phyloP scores from a whole-genome alignment of 306 rosid species.

The Arachis stenosperma region DNA sequence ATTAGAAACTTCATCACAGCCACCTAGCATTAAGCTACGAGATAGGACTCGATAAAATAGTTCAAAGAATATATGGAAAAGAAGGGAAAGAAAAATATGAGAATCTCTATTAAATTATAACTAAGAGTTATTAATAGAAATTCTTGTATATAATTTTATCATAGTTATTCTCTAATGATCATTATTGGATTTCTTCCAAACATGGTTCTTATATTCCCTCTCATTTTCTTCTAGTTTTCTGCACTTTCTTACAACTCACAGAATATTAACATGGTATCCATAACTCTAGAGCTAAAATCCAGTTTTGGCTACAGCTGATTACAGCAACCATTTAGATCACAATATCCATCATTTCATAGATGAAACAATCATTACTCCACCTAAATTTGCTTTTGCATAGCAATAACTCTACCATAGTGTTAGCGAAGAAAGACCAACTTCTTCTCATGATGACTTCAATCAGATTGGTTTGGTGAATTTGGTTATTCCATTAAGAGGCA shows the following conservation, averaged over 20 bases:
- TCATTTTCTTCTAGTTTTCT: background rate
- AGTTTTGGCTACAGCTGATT: background rate
- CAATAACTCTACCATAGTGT: background rate
- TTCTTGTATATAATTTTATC: background rate
- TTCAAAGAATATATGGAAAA: conserved; percentile 20
- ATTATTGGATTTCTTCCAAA: background rate
- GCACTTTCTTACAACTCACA: background rate
- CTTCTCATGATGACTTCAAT: background rate
- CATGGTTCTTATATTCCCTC: background rate
- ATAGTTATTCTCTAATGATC: background rate
- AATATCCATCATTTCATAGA: background rate
- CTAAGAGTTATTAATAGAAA: background rate
- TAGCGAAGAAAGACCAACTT: background rate
- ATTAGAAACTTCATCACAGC: conserved; percentile 20
- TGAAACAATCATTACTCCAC: background rate
- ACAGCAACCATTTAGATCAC: background rate
- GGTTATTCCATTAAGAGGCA: too few relatives aligned
- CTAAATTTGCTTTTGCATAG: background rate
- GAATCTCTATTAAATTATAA: background rate
- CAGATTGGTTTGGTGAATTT: background rate
- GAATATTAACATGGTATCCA: background rate
- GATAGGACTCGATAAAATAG: conserved; percentile 15
- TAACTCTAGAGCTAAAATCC: background rate
- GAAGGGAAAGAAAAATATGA: conserved; percentile 22
- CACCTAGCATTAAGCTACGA: conserved; percentile 23